Base-by-base conservation (phyloP, 2,329 filamentous ascomycete genomes). In the Xylariaceae sp. region DNA sequence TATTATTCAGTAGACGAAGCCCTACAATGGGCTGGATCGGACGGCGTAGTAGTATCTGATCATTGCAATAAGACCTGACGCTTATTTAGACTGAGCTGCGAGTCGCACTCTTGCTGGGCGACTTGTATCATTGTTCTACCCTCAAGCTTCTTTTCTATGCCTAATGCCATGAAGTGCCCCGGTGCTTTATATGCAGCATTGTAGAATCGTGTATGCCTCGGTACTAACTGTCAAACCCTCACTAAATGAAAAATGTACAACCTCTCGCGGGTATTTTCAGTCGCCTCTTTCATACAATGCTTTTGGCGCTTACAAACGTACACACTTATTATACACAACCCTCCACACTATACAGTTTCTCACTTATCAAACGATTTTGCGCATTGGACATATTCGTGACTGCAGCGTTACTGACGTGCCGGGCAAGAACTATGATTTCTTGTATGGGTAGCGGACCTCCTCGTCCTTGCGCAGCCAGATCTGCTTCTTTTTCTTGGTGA, bases 381-480 rank as follows among this genome's bases (percentile, higher is more conserved):
- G 33, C 23, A 30, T 15, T 37, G 9, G 26, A n/a, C 15, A 24
- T 26, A 32, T 16, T 36, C 6, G 7, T 35, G 41, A 24, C 24
- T 36, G 33, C 10, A 23, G 5, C 10, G 37, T n/a, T n/a, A n/a
- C n/a, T n/a, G n/a, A n/a, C n/a, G n/a, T n/a, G n/a, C n/a, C n/a
- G 46, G 15, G 13, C 11, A 9, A 6, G 16, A 4, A n/a, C 33
- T 47, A 54, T 15, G 44, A 41, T 44, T 66, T 69, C 71, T 82
- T 83, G 62, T 77, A 87, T 1, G 84, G 84, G 51, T 85, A 87
- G 56, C 76, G 78, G 16, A 92, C 77, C 48, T 86, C 81, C 69
- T 92, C 89, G 70, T 91, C 89, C 80, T 94, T 96, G 67, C 89
- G 84, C 67, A 90, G 78, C 83, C 88, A 95, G 62, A 97, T 84